Evolutionary conservation across 2,329 filamentous ascomycete species (phyloP).

Genomic region (Calycina marina): DNA sequence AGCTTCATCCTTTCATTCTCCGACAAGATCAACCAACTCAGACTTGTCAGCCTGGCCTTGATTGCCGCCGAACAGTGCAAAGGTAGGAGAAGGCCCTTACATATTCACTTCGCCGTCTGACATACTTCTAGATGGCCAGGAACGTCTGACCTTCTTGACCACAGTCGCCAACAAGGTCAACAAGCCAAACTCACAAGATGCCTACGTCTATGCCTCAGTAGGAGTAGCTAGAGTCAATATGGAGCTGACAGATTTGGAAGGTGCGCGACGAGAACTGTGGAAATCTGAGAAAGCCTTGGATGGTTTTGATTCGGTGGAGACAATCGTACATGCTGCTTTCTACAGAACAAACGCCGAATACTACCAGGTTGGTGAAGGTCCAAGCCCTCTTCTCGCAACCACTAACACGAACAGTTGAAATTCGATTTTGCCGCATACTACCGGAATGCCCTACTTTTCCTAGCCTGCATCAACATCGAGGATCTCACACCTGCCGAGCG

Average conservation of each 20-base stretch:
- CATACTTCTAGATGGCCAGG: conserved; percentile 47
- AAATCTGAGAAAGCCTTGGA: conserved; percentile 79
- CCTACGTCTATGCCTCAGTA: conserved; percentile 84
- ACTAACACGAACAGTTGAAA: conserved; percentile 39
- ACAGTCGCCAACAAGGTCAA: conserved; percentile 78
- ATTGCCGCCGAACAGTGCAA: conserved; percentile 74
- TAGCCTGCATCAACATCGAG: conserved; percentile 81
- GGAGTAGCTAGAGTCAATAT: conserved; percentile 82
- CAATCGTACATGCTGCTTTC: conserved; percentile 87
- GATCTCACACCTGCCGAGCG: conserved; percentile 62
- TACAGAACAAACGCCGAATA: conserved; percentile 92
- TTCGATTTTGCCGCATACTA: conserved; percentile 94
- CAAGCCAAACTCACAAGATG: conserved; percentile 85
- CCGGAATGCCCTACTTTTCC: conserved; percentile 91
- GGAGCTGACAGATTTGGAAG: conserved; percentile 63
- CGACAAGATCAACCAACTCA: conserved; percentile 97
- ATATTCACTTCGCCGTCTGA: no score
- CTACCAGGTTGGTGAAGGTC: conserved; percentile 49
- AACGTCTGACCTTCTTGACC: conserved; percentile 74
- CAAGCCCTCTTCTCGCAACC: not conserved
- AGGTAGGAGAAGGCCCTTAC: conserved; percentile 32
- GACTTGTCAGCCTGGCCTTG: conserved; percentile 82
- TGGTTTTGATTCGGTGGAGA: conserved; percentile 87
- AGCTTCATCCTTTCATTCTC: conserved; percentile 91
- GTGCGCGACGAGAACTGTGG: conserved; percentile 74